Conservation (phyloP, 2,329 filamentous ascomycete genomes). For the Colletotrichum kahawae region DNA sequence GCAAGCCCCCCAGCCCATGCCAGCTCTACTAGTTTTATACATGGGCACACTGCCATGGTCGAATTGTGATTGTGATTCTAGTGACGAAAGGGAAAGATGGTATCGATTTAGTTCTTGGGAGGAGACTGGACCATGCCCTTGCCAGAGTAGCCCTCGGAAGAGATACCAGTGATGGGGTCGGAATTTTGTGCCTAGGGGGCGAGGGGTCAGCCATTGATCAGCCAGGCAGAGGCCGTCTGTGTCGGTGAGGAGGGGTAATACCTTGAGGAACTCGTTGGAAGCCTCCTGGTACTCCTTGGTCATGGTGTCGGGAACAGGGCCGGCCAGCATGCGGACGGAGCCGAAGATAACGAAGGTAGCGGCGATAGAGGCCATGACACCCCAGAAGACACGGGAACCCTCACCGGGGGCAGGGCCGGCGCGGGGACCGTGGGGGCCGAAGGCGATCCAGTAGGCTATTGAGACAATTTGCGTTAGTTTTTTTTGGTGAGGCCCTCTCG, state of each 20-base stretch:
- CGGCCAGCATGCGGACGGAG: constrained; percentile 72
- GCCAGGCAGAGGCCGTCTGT: not conserved
- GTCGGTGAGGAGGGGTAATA: constrained; percentile 36
- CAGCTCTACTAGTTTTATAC: constrained; percentile 37
- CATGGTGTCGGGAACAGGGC: constrained; percentile 82
- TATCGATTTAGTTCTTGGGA: constrained; percentile 52
- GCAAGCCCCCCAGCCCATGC: constrained; percentile 34
- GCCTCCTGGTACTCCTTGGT: constrained; percentile 97
- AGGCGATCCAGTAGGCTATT: constrained; percentile 97
- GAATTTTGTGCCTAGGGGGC: constrained; percentile 73
- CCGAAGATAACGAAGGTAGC: constrained; percentile 76
- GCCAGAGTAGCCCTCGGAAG: constrained; percentile 79
- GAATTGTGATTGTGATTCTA: constrained; percentile 22
- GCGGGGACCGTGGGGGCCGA: constrained; percentile 94
- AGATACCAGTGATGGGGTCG: constrained; percentile 86
- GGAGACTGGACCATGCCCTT: constrained; percentile 79
- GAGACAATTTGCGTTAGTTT: constrained; percentile 44
- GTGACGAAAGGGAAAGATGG: constrained; percentile 21
- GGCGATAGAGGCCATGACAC: constrained; percentile 71
- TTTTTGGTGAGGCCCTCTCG: not conserved
- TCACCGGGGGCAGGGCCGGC: constrained; percentile 84
- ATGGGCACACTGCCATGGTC: constrained; percentile 30
- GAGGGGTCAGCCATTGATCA: not conserved
- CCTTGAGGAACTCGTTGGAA: constrained; percentile 91
- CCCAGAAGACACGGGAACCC: constrained; percentile 76